Conservation (phyloP, 768 basidiomycete species). For the Leccinum boreale region DNA sequence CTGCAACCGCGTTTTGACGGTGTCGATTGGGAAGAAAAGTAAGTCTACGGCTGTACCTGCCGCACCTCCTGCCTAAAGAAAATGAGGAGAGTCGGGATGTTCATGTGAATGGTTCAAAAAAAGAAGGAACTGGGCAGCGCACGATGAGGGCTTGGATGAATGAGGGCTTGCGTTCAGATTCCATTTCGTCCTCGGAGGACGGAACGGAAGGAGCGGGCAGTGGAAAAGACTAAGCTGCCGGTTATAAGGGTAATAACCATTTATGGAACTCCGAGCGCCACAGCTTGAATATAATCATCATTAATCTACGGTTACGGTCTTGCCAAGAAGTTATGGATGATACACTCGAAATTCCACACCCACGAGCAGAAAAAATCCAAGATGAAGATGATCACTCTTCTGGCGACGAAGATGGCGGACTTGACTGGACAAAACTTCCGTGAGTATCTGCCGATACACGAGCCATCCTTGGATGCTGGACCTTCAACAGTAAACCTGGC, state of each 20-base stretch:
- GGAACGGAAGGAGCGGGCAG: conserved; percentile 5
- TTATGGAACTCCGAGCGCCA: conserved; percentile 8
- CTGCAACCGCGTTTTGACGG: conserved; percentile 93
- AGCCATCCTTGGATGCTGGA: conserved; percentile 5
- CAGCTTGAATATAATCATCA: background rate
- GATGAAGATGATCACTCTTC: conserved; percentile 47
- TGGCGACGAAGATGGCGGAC: conserved; percentile 70
- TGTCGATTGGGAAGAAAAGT: conserved; percentile 95
- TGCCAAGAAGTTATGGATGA: conserved; percentile 52
- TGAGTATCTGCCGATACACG: conserved; percentile 28
- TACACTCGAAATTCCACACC: conserved; percentile 44
- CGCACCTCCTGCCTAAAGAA: conserved; percentile 73
- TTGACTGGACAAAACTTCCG: conserved; percentile 83
- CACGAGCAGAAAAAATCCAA: conserved; percentile 14
- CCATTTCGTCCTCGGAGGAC: conserved; percentile 21
- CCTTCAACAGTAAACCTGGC: conserved; percentile 18
- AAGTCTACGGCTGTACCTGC: conserved; percentile 94
- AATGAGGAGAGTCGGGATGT: conserved; percentile 8
- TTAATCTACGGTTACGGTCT: background rate
- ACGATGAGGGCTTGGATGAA: conserved; percentile 49
- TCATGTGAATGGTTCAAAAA: conserved; percentile 5
- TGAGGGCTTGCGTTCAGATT: conserved; percentile 34
- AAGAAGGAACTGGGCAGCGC: conserved; percentile 20
- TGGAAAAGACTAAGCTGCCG: background rate
- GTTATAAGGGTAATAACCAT: background rate